A percentile compares a stretch with the other conserved stretches of the same genome.
phyloP scores from a whole-genome alignment of 2,329 filamentous ascomycete species.

The Pseudogymnoascus sp. region DNA sequence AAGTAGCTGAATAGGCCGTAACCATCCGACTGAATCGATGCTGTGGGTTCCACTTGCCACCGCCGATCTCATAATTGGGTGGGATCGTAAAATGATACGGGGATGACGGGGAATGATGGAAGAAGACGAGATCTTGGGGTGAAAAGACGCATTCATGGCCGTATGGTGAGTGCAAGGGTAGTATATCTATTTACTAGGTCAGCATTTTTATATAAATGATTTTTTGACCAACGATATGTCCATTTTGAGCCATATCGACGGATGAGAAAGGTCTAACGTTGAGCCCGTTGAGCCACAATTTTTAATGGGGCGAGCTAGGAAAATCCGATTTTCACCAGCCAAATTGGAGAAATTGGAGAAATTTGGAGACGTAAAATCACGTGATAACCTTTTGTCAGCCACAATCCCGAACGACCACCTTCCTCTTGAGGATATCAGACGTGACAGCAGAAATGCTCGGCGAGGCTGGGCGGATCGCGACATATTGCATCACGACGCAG shows the following conservation, averaged over 20 bases:
- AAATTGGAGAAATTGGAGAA: constrained; percentile 10
- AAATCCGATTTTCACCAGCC: constrained; percentile 1
- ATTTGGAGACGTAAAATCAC: not conserved
- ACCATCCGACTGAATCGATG: not conserved
- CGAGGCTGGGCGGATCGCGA: constrained; percentile 6
- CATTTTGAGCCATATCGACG: not conserved
- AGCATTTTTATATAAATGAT: not conserved
- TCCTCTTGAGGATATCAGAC: not conserved
- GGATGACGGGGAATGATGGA: constrained; percentile 6
- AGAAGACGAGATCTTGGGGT: constrained; percentile 7
- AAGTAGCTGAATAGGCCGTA: not conserved
- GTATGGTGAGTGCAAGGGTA: not conserved
- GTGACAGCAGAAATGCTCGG: not conserved
- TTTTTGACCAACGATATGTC: not conserved
- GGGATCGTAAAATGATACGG: not conserved
- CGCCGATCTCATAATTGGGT: not conserved
- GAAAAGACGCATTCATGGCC: not conserved
- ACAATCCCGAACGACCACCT: constrained; percentile 4
- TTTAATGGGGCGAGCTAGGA: not conserved
- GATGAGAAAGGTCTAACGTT: not conserved
- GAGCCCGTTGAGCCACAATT: not conserved
- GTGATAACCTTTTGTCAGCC: not conserved
- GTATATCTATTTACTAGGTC: not conserved
- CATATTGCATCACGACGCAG: constrained; percentile 7
- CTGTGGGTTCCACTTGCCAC: constrained; percentile 3